Conservation (phyloP, 257 asterid genomes). For the Fraxinus americana region DNA sequence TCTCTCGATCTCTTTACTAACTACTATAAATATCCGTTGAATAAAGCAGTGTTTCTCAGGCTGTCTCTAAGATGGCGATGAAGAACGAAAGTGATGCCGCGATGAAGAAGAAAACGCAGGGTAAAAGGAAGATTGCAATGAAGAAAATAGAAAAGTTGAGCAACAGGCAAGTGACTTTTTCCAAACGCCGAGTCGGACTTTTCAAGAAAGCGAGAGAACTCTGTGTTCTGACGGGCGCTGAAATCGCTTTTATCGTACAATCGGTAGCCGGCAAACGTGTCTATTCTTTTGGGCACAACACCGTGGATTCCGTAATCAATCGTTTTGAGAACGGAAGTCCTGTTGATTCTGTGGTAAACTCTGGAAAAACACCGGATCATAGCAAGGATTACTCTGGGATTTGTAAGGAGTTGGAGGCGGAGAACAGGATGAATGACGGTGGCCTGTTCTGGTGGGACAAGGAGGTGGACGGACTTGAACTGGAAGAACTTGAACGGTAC, state of each 20-base stretch:
- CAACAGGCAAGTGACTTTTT: constrained; percentile 48
- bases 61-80: no score
- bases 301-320: constrained; percentile 31
- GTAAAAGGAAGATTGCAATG: constrained; percentile 44
- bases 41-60: no score
- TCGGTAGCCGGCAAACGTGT: constrained; percentile 37
- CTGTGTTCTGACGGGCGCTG: constrained; percentile 41
- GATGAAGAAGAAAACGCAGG: constrained; percentile 38
- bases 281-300: constrained; percentile 42
- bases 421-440: constrained; percentile 36
- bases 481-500: constrained; percentile 47
- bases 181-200: constrained; percentile 45
- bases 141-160: constrained; percentile 39
- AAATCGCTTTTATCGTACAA: constrained; percentile 39
- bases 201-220: constrained; percentile 55
- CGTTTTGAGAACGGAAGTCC: constrained; percentile 26
- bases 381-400: constrained; percentile 25
- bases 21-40: no score
- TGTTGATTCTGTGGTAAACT: not conserved
- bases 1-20: no score
- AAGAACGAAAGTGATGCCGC: constrained; percentile 2
- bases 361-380: no score
- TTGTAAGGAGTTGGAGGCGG: constrained; percentile 33
- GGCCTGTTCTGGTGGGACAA: constrained; percentile 37
- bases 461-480: constrained; percentile 29